Evolutionary conservation across 331 rosid species (phyloP).

Genomic region (Dryas integrifolia): DNA sequence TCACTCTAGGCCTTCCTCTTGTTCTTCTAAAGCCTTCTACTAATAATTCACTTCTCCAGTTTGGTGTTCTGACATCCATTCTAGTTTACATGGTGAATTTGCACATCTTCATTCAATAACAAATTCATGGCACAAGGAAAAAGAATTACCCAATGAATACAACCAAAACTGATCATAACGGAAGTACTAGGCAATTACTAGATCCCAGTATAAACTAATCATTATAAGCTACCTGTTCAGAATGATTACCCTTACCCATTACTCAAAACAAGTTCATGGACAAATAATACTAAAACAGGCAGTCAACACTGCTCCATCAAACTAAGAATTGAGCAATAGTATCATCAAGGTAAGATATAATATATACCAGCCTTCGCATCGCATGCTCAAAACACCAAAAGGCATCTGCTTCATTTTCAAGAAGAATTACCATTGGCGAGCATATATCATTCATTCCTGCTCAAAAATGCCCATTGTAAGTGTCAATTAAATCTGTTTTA

Average conservation of each 20-base stretch:
- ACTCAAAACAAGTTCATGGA: constrained; percentile 16
- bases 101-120: background rate
- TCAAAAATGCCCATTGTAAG: constrained; percentile 18
- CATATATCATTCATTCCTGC: constrained; percentile 98
- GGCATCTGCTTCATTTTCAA: constrained; percentile 84
- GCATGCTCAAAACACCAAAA: constrained; percentile 94
- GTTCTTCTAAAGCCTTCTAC: constrained; percentile 8
- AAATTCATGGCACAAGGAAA: constrained; percentile 1
- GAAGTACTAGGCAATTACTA: background rate
- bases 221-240: background rate
- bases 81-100: constrained; percentile 15
- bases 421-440: constrained; percentile 76
- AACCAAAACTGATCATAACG: background rate
- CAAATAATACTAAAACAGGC: background rate
- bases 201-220: background rate
- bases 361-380: constrained; percentile 88
- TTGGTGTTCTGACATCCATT: constrained; percentile 5
- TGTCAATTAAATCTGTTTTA: constrained; percentile 19
- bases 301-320: background rate
- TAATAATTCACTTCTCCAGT: background rate
- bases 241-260: background rate
- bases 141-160: background rate
- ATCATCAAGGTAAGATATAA: constrained; percentile 10
- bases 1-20: background rate
- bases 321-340: background rate